Conservation (phyloP, 2,329 filamentous ascomycete species). For the Neodidymelliopsis sp. region DNA sequence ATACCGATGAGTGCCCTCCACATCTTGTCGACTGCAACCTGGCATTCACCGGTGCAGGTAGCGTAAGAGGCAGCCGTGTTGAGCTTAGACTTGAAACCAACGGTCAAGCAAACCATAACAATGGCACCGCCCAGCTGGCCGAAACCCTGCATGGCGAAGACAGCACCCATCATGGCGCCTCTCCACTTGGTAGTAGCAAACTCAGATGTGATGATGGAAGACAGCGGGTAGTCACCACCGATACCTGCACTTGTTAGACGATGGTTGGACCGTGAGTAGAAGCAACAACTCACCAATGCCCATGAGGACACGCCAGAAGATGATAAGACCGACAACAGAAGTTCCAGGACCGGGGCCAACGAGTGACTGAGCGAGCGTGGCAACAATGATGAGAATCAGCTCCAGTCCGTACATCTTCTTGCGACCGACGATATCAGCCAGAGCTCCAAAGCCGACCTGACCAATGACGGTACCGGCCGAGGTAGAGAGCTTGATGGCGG, state of each 20-base stretch:
- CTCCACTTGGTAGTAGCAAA: constrained; percentile 53
- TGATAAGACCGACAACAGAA: constrained; percentile 48
- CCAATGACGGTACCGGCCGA: constrained; percentile 85
- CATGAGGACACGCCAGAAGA: constrained; percentile 54
- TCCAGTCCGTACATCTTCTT: constrained; percentile 80
- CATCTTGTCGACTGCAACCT: constrained; percentile 50
- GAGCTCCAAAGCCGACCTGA: constrained; percentile 71
- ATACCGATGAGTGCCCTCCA: constrained; percentile 54
- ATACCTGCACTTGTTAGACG: constrained; percentile 39
- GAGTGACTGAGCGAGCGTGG: constrained; percentile 49
- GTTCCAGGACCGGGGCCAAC: constrained; percentile 45
- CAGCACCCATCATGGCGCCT: constrained; percentile 53
- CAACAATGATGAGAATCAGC: constrained; percentile 50
- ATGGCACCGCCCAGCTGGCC: constrained; percentile 51
- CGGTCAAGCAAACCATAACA: constrained; percentile 43
- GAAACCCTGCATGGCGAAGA: constrained; percentile 55
- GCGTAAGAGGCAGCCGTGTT: constrained; percentile 26
- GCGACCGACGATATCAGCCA: constrained; percentile 76
- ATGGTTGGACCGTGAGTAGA: constrained; percentile 47
- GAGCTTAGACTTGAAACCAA: constrained; percentile 43
- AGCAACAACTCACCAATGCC: constrained; percentile 41
- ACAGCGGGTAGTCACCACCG: constrained; percentile 81
- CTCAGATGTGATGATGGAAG: constrained; percentile 78
- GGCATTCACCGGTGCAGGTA: constrained; percentile 40
- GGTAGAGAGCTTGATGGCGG: constrained; percentile 84